Conservation (phyloP, 2,329 filamentous ascomycete species). For the Canariomyces notabilis region DNA sequence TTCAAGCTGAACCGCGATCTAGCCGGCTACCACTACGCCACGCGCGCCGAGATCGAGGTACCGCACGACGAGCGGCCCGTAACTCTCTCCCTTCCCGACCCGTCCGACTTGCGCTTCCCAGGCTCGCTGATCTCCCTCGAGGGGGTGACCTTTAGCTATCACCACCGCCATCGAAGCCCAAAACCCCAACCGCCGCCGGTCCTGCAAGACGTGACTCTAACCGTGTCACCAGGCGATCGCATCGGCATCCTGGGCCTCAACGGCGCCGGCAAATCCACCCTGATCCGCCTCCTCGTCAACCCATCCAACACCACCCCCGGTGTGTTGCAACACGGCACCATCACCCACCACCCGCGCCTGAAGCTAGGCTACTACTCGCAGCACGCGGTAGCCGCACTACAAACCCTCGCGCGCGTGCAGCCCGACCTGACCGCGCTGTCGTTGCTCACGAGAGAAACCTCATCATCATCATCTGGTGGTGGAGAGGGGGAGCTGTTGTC, state of each 20-base stretch:
- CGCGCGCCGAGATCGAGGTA: constrained; percentile 65
- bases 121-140: constrained; percentile 70
- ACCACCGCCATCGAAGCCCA: constrained; percentile 26
- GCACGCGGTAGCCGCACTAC: constrained; percentile 67
- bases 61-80: constrained; percentile 58
- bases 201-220: constrained; percentile 61
- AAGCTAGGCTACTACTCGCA: constrained; percentile 75
- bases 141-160: constrained; percentile 62
- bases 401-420: constrained; percentile 45
- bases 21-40: constrained; percentile 53
- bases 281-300: constrained; percentile 66
- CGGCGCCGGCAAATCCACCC: constrained; percentile 75
- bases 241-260: constrained; percentile 75
- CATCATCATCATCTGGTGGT: constrained; percentile 33
- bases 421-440: constrained; percentile 59
- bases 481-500: no score
- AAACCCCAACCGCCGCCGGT: constrained; percentile 20
- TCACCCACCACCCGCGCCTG: constrained; percentile 63
- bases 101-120: constrained; percentile 67
- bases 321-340: constrained; percentile 50
- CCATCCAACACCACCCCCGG: neutral
- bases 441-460: constrained; percentile 53
- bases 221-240: constrained; percentile 67
- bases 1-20: constrained; percentile 80
- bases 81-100: constrained; percentile 54